Percentiles rank a stretch among this genome's conserved stretches.
Conservation (phyloP, 495 filamentous ascomycete genomes). For the Pseudotulostoma volvatum region DNA sequence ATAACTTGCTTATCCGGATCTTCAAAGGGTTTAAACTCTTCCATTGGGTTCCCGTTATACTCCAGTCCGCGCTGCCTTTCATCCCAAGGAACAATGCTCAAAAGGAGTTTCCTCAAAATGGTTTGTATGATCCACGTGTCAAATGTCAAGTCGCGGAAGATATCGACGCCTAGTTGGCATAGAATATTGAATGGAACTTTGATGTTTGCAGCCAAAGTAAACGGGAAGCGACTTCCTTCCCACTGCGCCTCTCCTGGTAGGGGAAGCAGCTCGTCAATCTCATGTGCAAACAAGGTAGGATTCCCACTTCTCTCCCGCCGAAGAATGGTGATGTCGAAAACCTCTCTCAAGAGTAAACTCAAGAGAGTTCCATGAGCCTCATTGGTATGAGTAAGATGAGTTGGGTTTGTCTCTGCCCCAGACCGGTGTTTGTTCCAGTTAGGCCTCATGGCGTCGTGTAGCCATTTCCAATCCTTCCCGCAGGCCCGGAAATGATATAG, state of each 20-base stretch:
- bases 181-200: slow-evolving; percentile 22
- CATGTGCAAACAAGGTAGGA: slow-evolving; percentile 13
- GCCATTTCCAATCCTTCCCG: slow-evolving; percentile 20
- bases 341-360: slow-evolving; percentile 18
- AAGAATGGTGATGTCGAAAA: slow-evolving; percentile 21
- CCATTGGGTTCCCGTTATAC: neutral
- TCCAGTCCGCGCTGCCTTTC: slow-evolving; percentile 5
- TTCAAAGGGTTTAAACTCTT: slow-evolving; percentile 5
- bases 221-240: slow-evolving; percentile 11
- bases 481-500: slow-evolving; percentile 16
- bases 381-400: slow-evolving; percentile 14
- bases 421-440: neutral
- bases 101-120: slow-evolving; percentile 15
- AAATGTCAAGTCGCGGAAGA: slow-evolving; percentile 20
- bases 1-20: neutral
- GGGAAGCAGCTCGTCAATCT: slow-evolving; percentile 19
- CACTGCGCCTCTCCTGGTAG: slow-evolving; percentile 8
- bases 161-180: slow-evolving; percentile 20
- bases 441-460: slow-evolving; percentile 17
- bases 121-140: slow-evolving; percentile 26
- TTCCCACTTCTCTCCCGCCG: slow-evolving; percentile 9
- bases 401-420: neutral
- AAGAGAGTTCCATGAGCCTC: slow-evolving; percentile 16
- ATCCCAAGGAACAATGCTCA: slow-evolving; percentile 17
- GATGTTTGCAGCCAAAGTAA: slow-evolving; percentile 19